Base-by-base conservation (phyloP, 176 grass and related monocot species). In the Carex scoparia region DNA sequence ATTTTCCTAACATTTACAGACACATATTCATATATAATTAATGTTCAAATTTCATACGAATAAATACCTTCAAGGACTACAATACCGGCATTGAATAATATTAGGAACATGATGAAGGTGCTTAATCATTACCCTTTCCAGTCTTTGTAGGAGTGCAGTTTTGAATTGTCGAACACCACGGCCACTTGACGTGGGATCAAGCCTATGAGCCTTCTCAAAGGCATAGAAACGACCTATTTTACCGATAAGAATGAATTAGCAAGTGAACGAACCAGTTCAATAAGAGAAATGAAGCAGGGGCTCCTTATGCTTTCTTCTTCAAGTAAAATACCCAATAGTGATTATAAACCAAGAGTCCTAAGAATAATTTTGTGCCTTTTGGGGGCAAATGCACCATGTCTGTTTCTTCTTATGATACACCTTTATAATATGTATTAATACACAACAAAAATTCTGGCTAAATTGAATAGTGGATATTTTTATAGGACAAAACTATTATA, bases 81-180 rank as follows among this genome's bases (percentile, higher is more conserved):
- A 77, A 27, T 30, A 28, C 61, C 12, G 57, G 51, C 63, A 69
- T 30, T 69, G 14, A 27, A 64, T 44, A 44, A 81, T 62, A 64
- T 12, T 40, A 57, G 12, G 6, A 78, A 31, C 6, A 10, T 9
- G 15, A 38, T 9, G 38, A 81, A 60, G 59, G 61, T 16, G 12
- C 5, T 32, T 3, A 23, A 65, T 4, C 10, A 4, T 58, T 91
- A 97, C 94, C 66, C 91, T 92, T 76, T 97, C 91, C 1, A 97
- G 88, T 69, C 91, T 88, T 31, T 97, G 94, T 2, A 97, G 48
- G 27, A 94, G 94, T n/a, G 88, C 94, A 3, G 94, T 97, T 61
- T 97, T 97, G 35, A 97, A 97, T 46, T 97, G 94, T 5, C 94
- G 90, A 74, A 97, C 94, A 38, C 94, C 94, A 75, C 94, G 94